phyloP scores from a whole-genome alignment of 257 asterid genomes.

The Echites panduratus region DNA sequence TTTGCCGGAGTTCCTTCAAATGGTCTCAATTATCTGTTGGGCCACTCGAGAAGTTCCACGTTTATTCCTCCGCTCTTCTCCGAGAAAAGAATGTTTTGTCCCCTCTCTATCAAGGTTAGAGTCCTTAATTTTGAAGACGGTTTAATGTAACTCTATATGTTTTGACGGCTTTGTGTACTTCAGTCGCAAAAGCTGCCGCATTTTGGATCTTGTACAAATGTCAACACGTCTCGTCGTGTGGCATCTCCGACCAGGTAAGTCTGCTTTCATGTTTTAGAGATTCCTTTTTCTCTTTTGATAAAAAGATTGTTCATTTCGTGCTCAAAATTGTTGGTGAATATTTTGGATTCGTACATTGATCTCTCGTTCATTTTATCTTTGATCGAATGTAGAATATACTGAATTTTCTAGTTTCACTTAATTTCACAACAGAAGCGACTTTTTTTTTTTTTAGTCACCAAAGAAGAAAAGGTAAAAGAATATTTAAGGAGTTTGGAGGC shows the following conservation, averaged over 20 bases:
- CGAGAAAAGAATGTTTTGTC: conserved; percentile 12
- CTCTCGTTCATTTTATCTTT: not conserved
- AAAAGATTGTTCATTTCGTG: not conserved
- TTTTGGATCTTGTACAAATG: conserved; percentile 25
- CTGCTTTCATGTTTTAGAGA: not conserved
- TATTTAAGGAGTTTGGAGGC: not conserved
- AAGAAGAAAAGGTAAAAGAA: no score
- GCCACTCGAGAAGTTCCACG: not conserved
- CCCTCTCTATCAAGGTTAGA: conserved; percentile 27
- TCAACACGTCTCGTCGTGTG: conserved; percentile 34
- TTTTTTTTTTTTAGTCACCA: no score
- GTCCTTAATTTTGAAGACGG: not conserved
- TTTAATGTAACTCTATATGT: conserved; percentile 2
- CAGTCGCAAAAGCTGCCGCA: conserved; percentile 26
- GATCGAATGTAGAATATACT: not conserved
- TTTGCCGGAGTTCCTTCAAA: not conserved
- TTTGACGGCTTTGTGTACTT: conserved; percentile 1
- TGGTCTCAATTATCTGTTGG: not conserved
- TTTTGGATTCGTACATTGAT: not conserved
- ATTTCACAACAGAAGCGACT: not conserved
- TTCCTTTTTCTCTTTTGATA: not conserved
- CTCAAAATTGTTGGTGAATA: not conserved
- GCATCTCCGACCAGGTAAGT: conserved; percentile 50
- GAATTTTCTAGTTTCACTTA: not conserved
- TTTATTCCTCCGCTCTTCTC: conserved; percentile 16